A percentile compares a stretch with the other conserved stretches of the same genome.
phyloP scores from a whole-genome alignment of 352 stramenopile genomes.

The Peronospora farinosa region DNA sequence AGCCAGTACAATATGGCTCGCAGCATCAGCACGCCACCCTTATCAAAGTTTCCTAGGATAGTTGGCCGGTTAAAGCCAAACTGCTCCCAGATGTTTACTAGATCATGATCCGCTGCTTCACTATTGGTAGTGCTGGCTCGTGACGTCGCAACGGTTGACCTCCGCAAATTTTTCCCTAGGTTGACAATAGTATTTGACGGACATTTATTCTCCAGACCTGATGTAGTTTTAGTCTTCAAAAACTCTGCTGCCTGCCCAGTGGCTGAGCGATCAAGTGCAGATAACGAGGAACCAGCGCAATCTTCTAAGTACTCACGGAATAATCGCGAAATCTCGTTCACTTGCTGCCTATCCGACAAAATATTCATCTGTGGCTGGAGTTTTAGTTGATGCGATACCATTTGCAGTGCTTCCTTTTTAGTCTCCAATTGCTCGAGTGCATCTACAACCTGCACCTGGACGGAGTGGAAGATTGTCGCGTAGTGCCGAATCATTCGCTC shows the following conservation, averaged over 20 bases:
- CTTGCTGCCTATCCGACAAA: constrained; percentile 52
- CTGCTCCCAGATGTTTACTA: constrained; percentile 64
- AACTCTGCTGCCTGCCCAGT: constrained; percentile 2
- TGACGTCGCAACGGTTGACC: constrained; percentile 9
- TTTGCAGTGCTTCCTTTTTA: constrained; percentile 56
- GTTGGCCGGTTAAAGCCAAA: constrained; percentile 65
- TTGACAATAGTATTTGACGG: constrained; percentile 1
- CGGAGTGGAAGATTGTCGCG: constrained; percentile 64
- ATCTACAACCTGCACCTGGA: constrained; percentile 58
- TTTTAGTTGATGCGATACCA: constrained; percentile 64
- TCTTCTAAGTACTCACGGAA: constrained; percentile 42
- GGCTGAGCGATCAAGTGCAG: constrained; percentile 3
- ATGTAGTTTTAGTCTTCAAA: constrained; percentile 10
- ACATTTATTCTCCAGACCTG: constrained; percentile 7
- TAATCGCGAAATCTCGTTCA: constrained; percentile 56
- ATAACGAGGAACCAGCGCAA: constrained; percentile 2
- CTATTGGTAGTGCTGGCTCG: constrained; percentile 16
- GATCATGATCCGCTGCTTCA: constrained; percentile 19
- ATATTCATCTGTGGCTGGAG: constrained; percentile 62
- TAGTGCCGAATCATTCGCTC: constrained; percentile 77
- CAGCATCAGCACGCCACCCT: constrained; percentile 65
- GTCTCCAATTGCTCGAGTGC: constrained; percentile 52
- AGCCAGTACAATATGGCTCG: constrained; percentile 59
- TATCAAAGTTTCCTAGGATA: constrained; percentile 72
- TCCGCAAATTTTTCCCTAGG: constrained; percentile 16